Evolutionary conservation across 805 yeast species (phyloP), one percentile per base, ranked within the genome.

Genomic region (Ogataea ramenticola): DNA sequence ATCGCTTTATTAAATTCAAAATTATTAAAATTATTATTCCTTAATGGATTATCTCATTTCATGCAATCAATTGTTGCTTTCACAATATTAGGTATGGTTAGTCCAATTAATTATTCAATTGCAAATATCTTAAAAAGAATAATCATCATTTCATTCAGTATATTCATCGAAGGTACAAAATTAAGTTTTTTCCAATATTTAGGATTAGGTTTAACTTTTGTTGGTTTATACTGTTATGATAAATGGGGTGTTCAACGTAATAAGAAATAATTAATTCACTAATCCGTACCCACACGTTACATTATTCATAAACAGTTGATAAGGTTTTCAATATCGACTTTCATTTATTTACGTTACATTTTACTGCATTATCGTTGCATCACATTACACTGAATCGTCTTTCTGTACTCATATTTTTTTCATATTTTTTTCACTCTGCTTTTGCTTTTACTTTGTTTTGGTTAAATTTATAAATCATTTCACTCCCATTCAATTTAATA

Each of bases 31-130:
- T 57, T 80, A 39, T 69, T 82, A 29, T 26, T 75, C 5, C 43
- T 80, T n/a, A 86, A 85, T 59, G 89, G 90, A 2, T 43, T 75
- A 1, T 66, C 83, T 3, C 95, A 85, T 65, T 85, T 84, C 56
- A 53, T 77, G 43, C 93, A 85, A 62, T 77, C 87, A 2, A 70
- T 85, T 57, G 61, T 84, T 40, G 91, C 91, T 22, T 85, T 85
- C 61, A 89, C 82, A 59, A 72, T 85, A 39, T 71, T 85, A 50
- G 91, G 91, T 2, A 58, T 74, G 52, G 71, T 84, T 21, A 72
- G 82, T n/a, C 85, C 93, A 4, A 83, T 85, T 39, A 82, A 82
- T 57, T 85, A 85, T 60, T 80, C 88, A 35, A 81, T 85, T 56
- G 93, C 90, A 27, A 85, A 81, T 58, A 84, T 85, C 41, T 60